Conservation (phyloP, 345 rosid genomes). For the Capsella bursapastoris region DNA sequence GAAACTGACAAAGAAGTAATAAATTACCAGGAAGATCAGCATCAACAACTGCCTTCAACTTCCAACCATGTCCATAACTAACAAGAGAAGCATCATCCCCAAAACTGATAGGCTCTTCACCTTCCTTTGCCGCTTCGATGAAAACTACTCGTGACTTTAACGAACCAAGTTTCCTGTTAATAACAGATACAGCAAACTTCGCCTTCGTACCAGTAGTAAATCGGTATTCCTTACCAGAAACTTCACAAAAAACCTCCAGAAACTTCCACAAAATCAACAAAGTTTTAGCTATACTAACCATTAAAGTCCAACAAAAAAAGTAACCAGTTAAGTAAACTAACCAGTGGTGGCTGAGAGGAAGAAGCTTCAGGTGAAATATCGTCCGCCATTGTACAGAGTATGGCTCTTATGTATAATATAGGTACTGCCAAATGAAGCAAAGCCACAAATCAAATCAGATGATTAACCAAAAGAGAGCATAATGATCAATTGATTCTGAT, state of each 20-base stretch:
- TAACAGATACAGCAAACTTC: constrained; percentile 75
- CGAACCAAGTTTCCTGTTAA: constrained; percentile 66
- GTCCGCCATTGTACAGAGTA: neutral
- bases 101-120: constrained; percentile 76
- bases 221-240: constrained; percentile 57
- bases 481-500: no score
- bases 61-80: constrained; percentile 72
- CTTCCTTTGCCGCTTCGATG: constrained; percentile 71
- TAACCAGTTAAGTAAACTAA: neutral
- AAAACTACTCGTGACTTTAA: constrained; percentile 48
- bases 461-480: no score
- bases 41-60: constrained; percentile 59
- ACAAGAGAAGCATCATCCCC: constrained; percentile 76
- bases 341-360: neutral
- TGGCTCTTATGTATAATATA: no score
- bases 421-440: neutral
- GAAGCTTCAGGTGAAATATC: neutral
- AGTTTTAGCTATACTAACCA: neutral
- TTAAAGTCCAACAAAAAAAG: no score
- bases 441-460: neutral
- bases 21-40: constrained; percentile 49
- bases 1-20: neutral
- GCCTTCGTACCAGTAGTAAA: constrained; percentile 78
- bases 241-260: constrained; percentile 69
- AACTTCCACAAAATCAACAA: constrained; percentile 47